Evolutionary conservation across 2,329 filamentous ascomycete species (phyloP).

Genomic region (Phoma herbarum): DNA sequence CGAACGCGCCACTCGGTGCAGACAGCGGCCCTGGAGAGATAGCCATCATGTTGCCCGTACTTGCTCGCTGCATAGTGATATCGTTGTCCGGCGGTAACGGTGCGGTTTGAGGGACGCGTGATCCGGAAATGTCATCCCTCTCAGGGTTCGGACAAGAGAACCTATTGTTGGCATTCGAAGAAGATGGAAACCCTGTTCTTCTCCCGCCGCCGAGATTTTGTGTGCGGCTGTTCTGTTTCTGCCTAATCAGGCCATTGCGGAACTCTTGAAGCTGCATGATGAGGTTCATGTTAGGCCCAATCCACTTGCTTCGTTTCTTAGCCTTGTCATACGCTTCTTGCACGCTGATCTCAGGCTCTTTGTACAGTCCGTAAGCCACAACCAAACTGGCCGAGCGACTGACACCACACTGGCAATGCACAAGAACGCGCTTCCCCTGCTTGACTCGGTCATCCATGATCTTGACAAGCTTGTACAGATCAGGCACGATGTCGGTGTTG

Average conservation of each 20-base stretch:
- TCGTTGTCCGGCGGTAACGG: conserved; percentile 60
- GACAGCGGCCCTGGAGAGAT: conserved; percentile 55
- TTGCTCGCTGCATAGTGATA: conserved; percentile 53
- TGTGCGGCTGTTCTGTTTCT: conserved; percentile 43
- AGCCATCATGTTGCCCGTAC: conserved; percentile 52
- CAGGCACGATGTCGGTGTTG: conserved; percentile 83
- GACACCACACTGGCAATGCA: conserved; percentile 87
- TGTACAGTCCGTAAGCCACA: conserved; percentile 84
- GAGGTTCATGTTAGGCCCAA: conserved; percentile 89
- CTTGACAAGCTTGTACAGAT: conserved; percentile 78
- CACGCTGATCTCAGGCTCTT: conserved; percentile 77
- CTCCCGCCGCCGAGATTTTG: conserved; percentile 46
- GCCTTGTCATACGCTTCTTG: conserved; percentile 85
- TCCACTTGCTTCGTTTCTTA: conserved; percentile 84
- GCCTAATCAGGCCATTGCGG: conserved; percentile 58
- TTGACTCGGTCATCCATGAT: conserved; percentile 76
- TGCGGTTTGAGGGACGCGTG: conserved; percentile 50
- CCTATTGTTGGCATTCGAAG: conserved; percentile 37
- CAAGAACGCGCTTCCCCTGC: conserved; percentile 78
- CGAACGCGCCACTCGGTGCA: conserved; percentile 50
- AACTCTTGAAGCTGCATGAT: conserved; percentile 91
- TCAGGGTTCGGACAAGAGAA: conserved; percentile 45
- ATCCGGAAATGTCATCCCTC: conserved; percentile 39
- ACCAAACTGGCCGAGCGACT: conserved; percentile 86
- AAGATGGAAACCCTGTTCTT: conserved; percentile 42